Conservation (phyloP, 352 stramenopile genomes). For the Globisporangium megalacanthum region DNA sequence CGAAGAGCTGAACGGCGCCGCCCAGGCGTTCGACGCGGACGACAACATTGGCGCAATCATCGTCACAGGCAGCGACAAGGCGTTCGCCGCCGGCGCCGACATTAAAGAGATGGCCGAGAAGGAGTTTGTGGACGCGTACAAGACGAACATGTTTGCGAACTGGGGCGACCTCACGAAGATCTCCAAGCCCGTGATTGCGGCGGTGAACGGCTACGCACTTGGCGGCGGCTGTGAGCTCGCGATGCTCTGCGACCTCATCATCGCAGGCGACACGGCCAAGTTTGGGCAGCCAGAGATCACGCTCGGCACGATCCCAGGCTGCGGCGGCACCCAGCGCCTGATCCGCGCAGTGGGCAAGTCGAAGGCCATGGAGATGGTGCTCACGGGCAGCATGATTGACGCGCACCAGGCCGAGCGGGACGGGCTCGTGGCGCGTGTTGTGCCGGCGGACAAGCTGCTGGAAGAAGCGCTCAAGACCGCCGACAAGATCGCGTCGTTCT, state of each 20-base stretch:
- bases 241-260: constrained; percentile 99
- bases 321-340: constrained; percentile 95
- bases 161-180: constrained; percentile 95
- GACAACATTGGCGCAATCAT: constrained; percentile 93
- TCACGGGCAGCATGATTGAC: constrained; percentile 97
- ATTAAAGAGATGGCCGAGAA: constrained; percentile 96
- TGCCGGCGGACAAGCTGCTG: constrained; percentile 89
- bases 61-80: constrained; percentile 94
- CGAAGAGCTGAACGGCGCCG: constrained; percentile 93
- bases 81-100: constrained; percentile 95
- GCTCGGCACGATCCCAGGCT: constrained; percentile 96
- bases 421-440: constrained; percentile 92
- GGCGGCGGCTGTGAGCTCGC: constrained; percentile 97
- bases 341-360: constrained; percentile 97
- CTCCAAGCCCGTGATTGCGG: constrained; percentile 94
- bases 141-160: constrained; percentile 95
- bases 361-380: constrained; percentile 98
- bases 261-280: constrained; percentile 94
- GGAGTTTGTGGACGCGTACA: constrained; percentile 93
- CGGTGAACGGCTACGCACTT: constrained; percentile 97
- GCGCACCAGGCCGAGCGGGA: constrained; percentile 92
- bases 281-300: constrained; percentile 99
- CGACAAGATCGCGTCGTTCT: constrained; percentile 95
- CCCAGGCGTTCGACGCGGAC: constrained; percentile 90
- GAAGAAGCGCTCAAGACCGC: constrained; percentile 95